Base-by-base conservation (phyloP, 768 basidiomycete species). In the Kwoniella europaea region DNA sequence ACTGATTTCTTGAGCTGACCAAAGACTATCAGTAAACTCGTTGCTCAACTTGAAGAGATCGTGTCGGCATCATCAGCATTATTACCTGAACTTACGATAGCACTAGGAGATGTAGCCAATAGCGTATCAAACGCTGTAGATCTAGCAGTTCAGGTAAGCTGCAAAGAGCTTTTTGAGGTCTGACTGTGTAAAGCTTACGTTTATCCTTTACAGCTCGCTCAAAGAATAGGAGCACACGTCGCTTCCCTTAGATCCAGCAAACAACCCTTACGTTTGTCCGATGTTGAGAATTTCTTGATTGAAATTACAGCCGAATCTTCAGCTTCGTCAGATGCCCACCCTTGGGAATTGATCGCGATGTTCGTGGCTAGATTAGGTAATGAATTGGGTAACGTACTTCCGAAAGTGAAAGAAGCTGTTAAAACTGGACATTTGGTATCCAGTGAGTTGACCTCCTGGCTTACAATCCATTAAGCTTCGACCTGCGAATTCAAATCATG, bases 11-110 rank as follows among this genome's bases (percentile, higher is more conserved):
- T n/a, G n/a, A n/a, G n/a, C n/a, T n/a, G n/a, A n/a, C n/a, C n/a
- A n/a, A n/a, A n/a, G n/a, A n/a, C n/a, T n/a, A n/a, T 22, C 67
- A 96, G 94, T 86, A 98, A 96, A 87, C 87, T 99, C 66, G 89
- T 91, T 29, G 91, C 91, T 74, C 89, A 92, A 2, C 81, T 98
- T 58, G 92, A 95, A 68, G 92, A 94, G 57, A 87, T 97, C 41
- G 88, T 88, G 10, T 86, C 89, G 65, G 88, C 90, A 43, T 90
- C 90, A 9, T 82, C 88, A 0, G 93, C 94, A 0, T 86, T 97
- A 58, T 90, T 89, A 2, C 71, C 78, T 2, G 75, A 79, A 12
- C 41, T 79, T 5, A 73, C 79, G 2, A 57, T 66, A 1, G 74
- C 77, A 35, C 72, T 84, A 10, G 71, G 69, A 9, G 74, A 80